Evolutionary conservation across 2,329 filamentous ascomycete genomes (phyloP).

Genomic region (Calonectria hawksworthii): DNA sequence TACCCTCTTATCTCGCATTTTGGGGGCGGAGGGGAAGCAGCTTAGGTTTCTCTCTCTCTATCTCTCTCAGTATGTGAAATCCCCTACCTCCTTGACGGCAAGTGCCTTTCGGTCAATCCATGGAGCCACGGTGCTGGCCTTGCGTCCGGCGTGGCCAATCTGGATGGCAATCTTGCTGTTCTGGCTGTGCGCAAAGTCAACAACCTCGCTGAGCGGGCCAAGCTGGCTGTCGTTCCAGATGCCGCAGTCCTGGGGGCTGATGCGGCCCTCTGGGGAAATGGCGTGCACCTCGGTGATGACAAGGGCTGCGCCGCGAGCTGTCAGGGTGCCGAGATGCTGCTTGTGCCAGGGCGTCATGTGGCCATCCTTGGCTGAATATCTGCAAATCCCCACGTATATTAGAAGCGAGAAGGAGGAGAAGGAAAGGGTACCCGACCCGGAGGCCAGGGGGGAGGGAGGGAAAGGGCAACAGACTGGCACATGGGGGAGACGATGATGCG

Average conservation of each 20-base stretch:
- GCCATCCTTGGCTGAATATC: conserved; percentile 55
- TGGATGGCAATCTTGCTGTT: conserved; percentile 76
- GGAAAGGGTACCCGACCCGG: not conserved
- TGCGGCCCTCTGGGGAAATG: conserved; percentile 76
- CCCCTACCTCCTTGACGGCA: conserved; percentile 40
- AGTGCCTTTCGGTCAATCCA: conserved; percentile 44
- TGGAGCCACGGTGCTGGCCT: conserved; percentile 57
- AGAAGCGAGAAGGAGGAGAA: not conserved
- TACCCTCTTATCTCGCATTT: not conserved
- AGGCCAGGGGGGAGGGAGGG: not conserved
- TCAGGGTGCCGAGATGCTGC: conserved; percentile 55
- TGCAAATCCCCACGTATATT: not conserved
- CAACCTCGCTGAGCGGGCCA: conserved; percentile 67
- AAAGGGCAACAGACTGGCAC: conserved; percentile 56
- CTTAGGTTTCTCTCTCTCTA: not conserved
- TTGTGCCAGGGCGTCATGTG: conserved; percentile 59
- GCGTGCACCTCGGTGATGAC: conserved; percentile 77
- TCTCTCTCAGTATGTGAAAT: not conserved
- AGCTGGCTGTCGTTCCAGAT: conserved; percentile 81
- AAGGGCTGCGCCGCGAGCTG: conserved; percentile 65
- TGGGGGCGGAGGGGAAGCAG: no score
- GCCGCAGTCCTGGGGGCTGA: conserved; percentile 77
- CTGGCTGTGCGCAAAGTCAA: conserved; percentile 75
- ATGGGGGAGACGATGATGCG: conserved; percentile 62
- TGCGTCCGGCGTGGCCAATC: conserved; percentile 77